Base-by-base conservation (phyloP, 257 asterid genomes). In the Craterostigma plantagineum region DNA sequence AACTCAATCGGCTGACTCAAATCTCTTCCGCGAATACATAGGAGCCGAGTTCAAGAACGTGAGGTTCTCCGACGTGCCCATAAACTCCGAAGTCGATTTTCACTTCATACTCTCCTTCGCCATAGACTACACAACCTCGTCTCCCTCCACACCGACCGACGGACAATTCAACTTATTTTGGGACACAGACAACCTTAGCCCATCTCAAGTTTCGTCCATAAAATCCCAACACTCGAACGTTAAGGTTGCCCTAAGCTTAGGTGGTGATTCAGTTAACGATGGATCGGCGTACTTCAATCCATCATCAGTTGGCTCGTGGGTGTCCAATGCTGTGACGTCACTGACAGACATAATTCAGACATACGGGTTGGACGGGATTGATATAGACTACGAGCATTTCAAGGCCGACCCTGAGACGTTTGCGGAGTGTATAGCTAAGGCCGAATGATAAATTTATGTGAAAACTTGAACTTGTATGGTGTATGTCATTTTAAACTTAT, bases 51-150 rank as follows among this genome's bases (percentile, higher is more conserved):
- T 79, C 61, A 78, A 68, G 34, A 54, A 66, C 33, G 87, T 79
- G 4, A 64, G 59, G 9, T 72, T 84, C 45, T 63, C 74, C 10
- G 92, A 79, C 42, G 42, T 84, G 15, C 96, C 96, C 7, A 57
- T 79, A 34, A 61, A 63, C 51, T 51, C 81, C 3, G 40, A 16
- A 2, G 92, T 84, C 4, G 80, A 83, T 14, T 80, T 84, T 58
- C 93, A 84, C 67, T 84, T 67, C 82, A 79, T 84, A 43, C 92
- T 84, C 38, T 64, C 96, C 1, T 84, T 84, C 35, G 76, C 93
- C 48, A 76, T 84, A 30, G 93, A 84, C 63, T 84, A 84, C 71
- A 73, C 91, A 0, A 51, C 73, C 43, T 57, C 74, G 0, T 64
- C 85, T 11, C 50, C 76, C 18, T 63, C 92, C 3, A 49, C 79